Conservation (phyloP, 2,329 filamentous ascomycete species). For the Alternaria novae-zelandiae region DNA sequence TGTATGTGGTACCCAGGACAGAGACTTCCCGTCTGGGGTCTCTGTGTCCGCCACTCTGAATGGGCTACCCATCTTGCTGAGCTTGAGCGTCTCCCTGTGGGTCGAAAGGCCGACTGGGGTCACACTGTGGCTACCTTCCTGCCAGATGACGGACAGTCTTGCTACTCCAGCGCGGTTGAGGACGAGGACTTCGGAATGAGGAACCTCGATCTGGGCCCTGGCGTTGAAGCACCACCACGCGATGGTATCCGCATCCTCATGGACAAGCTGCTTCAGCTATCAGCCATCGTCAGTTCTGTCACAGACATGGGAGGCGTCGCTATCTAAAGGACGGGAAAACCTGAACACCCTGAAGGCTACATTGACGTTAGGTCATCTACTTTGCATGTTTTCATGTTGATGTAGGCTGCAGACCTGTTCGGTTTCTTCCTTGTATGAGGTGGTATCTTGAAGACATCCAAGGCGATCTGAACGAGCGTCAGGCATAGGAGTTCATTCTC, state of each 20-base stretch:
- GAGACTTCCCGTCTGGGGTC: constrained; percentile 36
- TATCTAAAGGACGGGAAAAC: not conserved
- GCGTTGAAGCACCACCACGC: constrained; percentile 7
- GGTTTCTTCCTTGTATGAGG: not conserved
- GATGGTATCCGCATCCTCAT: constrained; percentile 31
- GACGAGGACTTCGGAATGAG: constrained; percentile 12
- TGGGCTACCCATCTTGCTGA: constrained; percentile 37
- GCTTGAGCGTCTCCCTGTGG: constrained; percentile 33
- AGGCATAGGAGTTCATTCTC: not conserved
- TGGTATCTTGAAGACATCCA: not conserved
- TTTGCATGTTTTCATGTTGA: not conserved
- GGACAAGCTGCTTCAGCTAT: constrained; percentile 36
- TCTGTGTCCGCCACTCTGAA: constrained; percentile 37
- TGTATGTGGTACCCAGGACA: constrained; percentile 38
- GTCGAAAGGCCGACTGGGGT: constrained; percentile 29
- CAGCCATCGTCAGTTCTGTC: constrained; percentile 29
- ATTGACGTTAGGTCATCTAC: not conserved
- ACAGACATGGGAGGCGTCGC: constrained; percentile 4
- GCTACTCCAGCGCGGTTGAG: constrained; percentile 3
- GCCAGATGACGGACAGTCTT: constrained; percentile 33
- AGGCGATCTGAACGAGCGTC: not conserved
- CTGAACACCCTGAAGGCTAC: not conserved
- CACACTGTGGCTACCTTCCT: constrained; percentile 33
- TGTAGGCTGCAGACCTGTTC: not conserved
- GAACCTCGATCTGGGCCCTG: constrained; percentile 4